These are phyloP conservation scores for Nannizziopsis arthrosporioides DNA, from an alignment of 2,329 filamentous ascomycete genomes.

Conservation along the genomic window DNA sequence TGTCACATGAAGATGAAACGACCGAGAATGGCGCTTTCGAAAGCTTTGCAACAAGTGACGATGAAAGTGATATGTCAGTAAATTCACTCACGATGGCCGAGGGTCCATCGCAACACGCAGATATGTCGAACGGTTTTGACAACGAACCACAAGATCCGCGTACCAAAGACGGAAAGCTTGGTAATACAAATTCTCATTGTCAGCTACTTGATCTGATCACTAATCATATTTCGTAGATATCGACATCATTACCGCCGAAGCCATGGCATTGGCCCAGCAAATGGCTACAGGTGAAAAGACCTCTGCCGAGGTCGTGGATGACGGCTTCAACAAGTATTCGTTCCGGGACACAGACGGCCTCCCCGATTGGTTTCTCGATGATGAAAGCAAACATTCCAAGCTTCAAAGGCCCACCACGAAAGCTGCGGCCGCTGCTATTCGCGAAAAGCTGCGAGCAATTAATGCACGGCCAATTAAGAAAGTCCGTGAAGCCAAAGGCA, in stretches of 20 bases:
- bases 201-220: not conserved
- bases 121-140: constrained; percentile 17
- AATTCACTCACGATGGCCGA: not conserved
- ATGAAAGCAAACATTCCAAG: constrained; percentile 74
- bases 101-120: constrained; percentile 27
- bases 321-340: constrained; percentile 83
- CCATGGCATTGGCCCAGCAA: constrained; percentile 91
- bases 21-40: constrained; percentile 30
- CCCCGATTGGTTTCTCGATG: constrained; percentile 96
- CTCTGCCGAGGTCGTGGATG: constrained; percentile 69
- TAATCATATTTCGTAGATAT: constrained; percentile 50
- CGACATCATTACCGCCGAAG: constrained; percentile 98
- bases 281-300: constrained; percentile 78
- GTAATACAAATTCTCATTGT: constrained; percentile 24
- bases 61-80: constrained; percentile 2
- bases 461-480: constrained; percentile 99
- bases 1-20: constrained; percentile 30
- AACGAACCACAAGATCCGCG: constrained; percentile 29
- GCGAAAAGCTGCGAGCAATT: constrained; percentile 81
- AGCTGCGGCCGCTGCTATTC: constrained; percentile 79
- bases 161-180: constrained; percentile 34
- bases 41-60: constrained; percentile 20
- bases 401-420: constrained; percentile 81
- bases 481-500: constrained; percentile 86
- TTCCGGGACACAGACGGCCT: constrained; percentile 86